Evolutionary conservation across 306 rosid genomes (phyloP), one percentile per base, ranked within the genome.

Genomic region (Parietaria judaica): DNA sequence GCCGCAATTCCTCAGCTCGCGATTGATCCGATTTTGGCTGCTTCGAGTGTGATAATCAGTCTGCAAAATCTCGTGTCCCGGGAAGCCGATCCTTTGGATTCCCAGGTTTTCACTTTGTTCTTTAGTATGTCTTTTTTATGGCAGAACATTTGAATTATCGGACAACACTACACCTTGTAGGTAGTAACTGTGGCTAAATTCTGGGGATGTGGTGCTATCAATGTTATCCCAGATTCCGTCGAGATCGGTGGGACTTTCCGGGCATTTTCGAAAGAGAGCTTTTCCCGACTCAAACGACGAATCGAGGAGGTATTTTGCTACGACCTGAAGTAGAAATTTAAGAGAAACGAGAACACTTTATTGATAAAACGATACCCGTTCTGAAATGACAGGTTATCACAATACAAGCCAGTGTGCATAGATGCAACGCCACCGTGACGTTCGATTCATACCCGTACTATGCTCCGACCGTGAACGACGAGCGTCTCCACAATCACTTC

Each of bases 21-120:
- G 51, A 76, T 87, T 56, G 97, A 90, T 59, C 97, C 97, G 9
- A 87, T 90, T 47, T 71, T 87, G 70, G 91, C 95, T 16, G 86
- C 90, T 56, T 90, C 97, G 47, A 81, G 72, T 67, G 84, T 85
- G 15, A 78, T 90, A 65, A 78, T 87, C 66, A 87, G 90, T 58
- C 73, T 90, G 74, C 97, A 90, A 51, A 96, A 90, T 67, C 85
- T 90, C 63, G 76, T 90, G 75, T 87, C 97, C 14, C 91, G 95
- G 0, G 97, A 90, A 76, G 80, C 83, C 9, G 84, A 90, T 77
- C 96, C 97, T 46, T 71, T 87, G 49, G 96, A 87, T 68, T 84
- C 96, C 9, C 91, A 87, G 91, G 97, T 85, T 51, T 51, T 35
- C 17, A 63, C 36, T 34, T 8, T 45, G 10, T 35, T 51, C 36